Evolutionary conservation across 371 early-diverging fungal genomes (phyloP).

Genomic region (Circinella umbellata): DNA sequence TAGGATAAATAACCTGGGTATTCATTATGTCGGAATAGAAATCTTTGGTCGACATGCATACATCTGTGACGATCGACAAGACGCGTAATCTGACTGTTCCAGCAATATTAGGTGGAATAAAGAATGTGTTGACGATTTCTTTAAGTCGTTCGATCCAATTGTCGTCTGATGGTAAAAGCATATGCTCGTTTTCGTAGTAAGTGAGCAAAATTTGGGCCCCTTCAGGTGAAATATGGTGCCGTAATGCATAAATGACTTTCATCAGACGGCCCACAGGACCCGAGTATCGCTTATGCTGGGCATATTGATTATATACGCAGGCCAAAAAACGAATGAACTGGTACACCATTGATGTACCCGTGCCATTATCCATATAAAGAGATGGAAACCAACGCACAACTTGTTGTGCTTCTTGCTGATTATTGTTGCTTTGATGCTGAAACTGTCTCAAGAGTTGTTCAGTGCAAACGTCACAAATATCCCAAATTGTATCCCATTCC

Average conservation of each 20-base stretch:
- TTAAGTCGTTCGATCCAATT: slow-evolving; percentile 64
- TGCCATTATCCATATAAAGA: background rate
- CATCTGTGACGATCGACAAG: slow-evolving; percentile 58
- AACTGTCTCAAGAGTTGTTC: slow-evolving; percentile 18
- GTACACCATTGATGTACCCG: slow-evolving; percentile 13
- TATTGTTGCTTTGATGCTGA: slow-evolving; percentile 15
- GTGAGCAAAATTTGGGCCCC: slow-evolving; percentile 59
- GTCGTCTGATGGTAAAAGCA: slow-evolving; percentile 67
- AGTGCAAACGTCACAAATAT: slow-evolving; percentile 40
- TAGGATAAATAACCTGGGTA: slow-evolving; percentile 58
- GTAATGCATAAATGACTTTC: slow-evolving; percentile 60
- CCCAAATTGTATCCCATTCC: slow-evolving; percentile 57
- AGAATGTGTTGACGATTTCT: slow-evolving; percentile 61
- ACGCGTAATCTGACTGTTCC: slow-evolving; percentile 54
- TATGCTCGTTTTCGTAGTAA: slow-evolving; percentile 65
- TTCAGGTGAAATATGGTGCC: slow-evolving; percentile 60
- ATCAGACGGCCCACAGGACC: slow-evolving; percentile 59
- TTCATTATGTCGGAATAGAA: slow-evolving; percentile 59
- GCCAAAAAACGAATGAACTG: slow-evolving; percentile 38
- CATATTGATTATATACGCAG: slow-evolving; percentile 27
- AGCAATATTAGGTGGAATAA: slow-evolving; percentile 43
- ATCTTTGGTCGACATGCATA: slow-evolving; percentile 62
- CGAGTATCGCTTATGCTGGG: slow-evolving; percentile 27
- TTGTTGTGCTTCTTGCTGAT: background rate
- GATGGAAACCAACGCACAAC: slow-evolving; percentile 7